phyloP scores from a whole-genome alignment of 352 stramenopile genomes.

The Pythium monospermum region DNA sequence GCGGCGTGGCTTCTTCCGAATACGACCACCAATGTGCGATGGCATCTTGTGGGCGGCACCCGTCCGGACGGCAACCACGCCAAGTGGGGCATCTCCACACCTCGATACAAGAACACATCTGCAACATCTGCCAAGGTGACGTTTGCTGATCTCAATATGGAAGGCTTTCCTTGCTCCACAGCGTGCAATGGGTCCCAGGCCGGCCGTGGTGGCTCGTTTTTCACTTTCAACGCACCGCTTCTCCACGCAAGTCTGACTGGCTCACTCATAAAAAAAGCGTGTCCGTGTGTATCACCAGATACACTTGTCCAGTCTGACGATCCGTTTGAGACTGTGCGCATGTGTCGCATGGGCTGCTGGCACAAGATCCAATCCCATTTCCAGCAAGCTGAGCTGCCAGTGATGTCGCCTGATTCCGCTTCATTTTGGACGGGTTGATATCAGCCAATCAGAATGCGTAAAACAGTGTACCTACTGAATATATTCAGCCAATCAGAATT shows the following conservation, averaged over 20 bases:
- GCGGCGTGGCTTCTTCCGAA: conserved; percentile 39
- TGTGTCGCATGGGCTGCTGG: conserved; percentile 61
- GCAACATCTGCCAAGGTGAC: conserved; percentile 28
- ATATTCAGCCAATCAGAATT: too few relatives aligned
- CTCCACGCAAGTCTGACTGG: conserved; percentile 50
- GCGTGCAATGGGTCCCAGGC: conserved; percentile 67
- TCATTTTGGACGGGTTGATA: conserved; percentile 40
- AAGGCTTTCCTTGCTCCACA: conserved; percentile 74
- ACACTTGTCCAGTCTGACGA: neutral
- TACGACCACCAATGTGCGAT: conserved; percentile 39
- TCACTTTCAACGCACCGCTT: conserved; percentile 32
- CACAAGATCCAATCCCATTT: conserved; percentile 50
- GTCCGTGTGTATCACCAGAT: conserved; percentile 27
- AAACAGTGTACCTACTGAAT: neutral
- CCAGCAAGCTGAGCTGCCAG: conserved; percentile 30
- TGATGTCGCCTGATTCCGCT: conserved; percentile 40
- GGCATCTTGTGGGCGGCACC: conserved; percentile 56
- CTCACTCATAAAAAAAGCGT: conserved; percentile 41
- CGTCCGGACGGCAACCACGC: conserved; percentile 59
- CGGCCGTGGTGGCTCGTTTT: conserved; percentile 68
- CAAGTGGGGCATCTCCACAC: conserved; percentile 67
- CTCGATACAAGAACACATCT: conserved; percentile 28
- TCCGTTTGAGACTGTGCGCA: conserved; percentile 41
- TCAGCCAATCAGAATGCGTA: neutral
- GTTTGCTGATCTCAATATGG: conserved; percentile 80